Percentiles rank a stretch among this genome's conserved stretches.
phyloP scores from a whole-genome alignment of 306 rosid species.

The Hylodesmum podocarpum region DNA sequence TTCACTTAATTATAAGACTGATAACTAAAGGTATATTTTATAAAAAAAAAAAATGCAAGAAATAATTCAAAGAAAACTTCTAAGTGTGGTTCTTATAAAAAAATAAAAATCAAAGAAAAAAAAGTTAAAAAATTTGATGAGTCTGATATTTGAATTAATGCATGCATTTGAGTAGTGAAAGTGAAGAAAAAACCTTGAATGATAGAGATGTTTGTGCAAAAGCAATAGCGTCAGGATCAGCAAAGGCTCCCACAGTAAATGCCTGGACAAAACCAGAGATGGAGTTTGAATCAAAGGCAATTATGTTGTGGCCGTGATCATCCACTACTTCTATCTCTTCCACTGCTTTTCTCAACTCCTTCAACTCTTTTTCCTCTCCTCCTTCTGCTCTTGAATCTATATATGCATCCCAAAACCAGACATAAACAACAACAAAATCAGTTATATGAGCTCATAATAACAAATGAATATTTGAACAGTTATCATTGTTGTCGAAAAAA shows the following conservation, averaged over 20 bases:
- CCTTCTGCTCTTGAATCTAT: not conserved
- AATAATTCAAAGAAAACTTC: too few relatives aligned
- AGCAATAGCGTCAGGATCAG: slow-evolving; percentile 53
- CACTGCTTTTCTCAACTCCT: slow-evolving; percentile 55
- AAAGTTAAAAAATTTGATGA: too few relatives aligned
- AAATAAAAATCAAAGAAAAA: not conserved
- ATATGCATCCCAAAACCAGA: too few relatives aligned
- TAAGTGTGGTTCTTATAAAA: too few relatives aligned
- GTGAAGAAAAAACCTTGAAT: slow-evolving; percentile 60
- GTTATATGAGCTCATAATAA: too few relatives aligned
- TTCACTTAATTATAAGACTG: too few relatives aligned
- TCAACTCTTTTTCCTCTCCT: slow-evolving; percentile 28
- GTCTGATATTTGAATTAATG: not conserved
- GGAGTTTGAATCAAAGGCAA: slow-evolving; percentile 59
- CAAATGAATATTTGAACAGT: too few relatives aligned
- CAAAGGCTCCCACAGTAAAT: slow-evolving; percentile 64
- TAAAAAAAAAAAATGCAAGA: too few relatives aligned
- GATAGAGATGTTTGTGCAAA: slow-evolving; percentile 57
- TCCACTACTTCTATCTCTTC: slow-evolving; percentile 71
- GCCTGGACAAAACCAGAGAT: slow-evolving; percentile 52
- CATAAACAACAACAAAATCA: too few relatives aligned
- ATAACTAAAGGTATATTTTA: too few relatives aligned
- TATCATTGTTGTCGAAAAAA: too few relatives aligned
- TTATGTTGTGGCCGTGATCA: slow-evolving; percentile 84
- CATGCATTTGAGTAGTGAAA: not conserved